Evolutionary conservation across 2,329 filamentous ascomycete genomes (phyloP).

Genomic region (Zalaria sp.): DNA sequence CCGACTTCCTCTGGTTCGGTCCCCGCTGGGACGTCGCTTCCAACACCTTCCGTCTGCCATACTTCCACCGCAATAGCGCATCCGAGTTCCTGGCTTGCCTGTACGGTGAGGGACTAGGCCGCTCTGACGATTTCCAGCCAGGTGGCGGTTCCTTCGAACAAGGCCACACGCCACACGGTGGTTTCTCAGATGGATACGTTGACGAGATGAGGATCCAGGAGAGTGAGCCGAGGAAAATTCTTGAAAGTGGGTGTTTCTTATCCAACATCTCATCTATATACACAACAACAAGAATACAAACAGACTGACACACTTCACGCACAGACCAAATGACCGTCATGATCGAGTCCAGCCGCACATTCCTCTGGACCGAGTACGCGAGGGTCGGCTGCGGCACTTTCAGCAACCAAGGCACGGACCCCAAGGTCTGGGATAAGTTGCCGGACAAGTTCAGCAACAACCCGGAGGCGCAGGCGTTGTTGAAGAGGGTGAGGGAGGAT

Average conservation of each 20-base stretch:
- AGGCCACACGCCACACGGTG: conserved; percentile 23
- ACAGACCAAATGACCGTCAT: conserved; percentile 25
- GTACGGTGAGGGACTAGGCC: conserved; percentile 22
- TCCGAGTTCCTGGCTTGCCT: conserved; percentile 23
- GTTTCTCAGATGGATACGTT: conserved; percentile 30
- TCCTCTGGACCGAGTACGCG: conserved; percentile 24
- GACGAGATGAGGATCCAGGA: conserved; percentile 30
- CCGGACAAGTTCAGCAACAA: conserved; percentile 23
- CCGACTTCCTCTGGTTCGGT: conserved; percentile 24
- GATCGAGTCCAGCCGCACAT: conserved; percentile 23
- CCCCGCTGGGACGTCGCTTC: conserved; percentile 24
- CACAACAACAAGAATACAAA: neutral
- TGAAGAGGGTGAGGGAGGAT: conserved; percentile 11
- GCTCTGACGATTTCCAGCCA: conserved; percentile 28
- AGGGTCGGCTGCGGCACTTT: conserved; percentile 20
- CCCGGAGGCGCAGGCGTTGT: conserved; percentile 19
- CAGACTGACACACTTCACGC: neutral
- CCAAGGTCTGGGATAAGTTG: conserved; percentile 23
- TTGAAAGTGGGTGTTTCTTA: conserved; percentile 17
- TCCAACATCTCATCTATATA: neutral
- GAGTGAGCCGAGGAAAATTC: conserved; percentile 27
- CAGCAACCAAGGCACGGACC: conserved; percentile 20
- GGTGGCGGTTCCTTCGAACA: conserved; percentile 23
- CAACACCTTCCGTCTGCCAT: conserved; percentile 24
- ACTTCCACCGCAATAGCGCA: conserved; percentile 24